These are phyloP conservation scores for Carex parvula DNA, from an alignment of 176 grass and related monocot species.

Conservation along the genomic window DNA sequence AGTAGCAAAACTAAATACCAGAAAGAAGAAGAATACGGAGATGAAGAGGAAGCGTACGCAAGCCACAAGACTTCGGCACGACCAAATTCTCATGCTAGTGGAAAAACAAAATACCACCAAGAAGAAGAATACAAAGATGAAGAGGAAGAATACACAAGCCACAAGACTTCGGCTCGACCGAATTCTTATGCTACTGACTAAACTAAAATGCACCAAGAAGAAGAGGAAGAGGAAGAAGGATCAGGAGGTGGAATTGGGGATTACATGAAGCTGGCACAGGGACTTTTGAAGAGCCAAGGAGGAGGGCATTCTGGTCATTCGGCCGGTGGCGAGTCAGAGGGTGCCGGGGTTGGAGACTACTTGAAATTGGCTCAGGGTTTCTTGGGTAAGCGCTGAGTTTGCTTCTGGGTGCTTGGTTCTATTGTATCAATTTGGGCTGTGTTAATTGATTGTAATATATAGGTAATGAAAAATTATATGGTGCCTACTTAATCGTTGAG, in stretches of 20 bases:
- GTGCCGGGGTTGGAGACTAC: constrained; percentile 47
- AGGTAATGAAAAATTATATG: background rate
- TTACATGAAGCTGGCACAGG: constrained; percentile 69
- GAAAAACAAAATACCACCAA: background rate
- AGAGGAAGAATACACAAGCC: background rate
- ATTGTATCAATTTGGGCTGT: background rate
- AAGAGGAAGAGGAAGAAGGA: constrained; percentile 33
- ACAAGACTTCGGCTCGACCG: background rate
- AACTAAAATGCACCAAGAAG: constrained; percentile 14
- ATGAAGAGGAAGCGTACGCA: background rate
- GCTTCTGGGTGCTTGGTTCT: background rate
- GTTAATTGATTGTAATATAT: background rate
- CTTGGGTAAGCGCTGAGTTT: constrained; percentile 68
- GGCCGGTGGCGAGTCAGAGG: constrained; percentile 7
- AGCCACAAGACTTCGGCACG: too few species aligned
- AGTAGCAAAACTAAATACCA: background rate
- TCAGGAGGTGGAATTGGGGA: constrained; percentile 52
- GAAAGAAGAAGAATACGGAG: background rate
- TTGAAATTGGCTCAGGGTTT: constrained; percentile 77
- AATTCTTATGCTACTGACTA: background rate
- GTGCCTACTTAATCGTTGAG: background rate
- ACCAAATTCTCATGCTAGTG: background rate
- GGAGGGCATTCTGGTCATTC: constrained; percentile 35
- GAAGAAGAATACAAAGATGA: background rate
- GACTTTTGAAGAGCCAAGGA: constrained; percentile 67